Conservation (phyloP, 441 rosid species). For the Croton setiger region DNA sequence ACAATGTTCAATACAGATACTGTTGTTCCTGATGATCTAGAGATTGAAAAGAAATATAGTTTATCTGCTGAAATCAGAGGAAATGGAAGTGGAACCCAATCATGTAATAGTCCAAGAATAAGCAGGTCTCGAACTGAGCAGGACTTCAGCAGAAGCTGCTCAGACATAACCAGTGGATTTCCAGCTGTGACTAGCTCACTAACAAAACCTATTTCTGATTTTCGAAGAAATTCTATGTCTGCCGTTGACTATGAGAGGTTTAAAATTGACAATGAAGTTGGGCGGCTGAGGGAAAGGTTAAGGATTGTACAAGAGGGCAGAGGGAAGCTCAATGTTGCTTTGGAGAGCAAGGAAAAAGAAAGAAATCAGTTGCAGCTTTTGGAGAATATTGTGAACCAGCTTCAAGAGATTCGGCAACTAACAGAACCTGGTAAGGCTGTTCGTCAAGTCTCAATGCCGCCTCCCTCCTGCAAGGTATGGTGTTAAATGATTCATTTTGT, state of each 20-base stretch:
- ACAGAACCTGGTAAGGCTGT: conserved; percentile 34
- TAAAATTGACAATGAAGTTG: conserved; percentile 74
- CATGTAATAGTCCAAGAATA: conserved; percentile 23
- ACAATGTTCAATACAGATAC: conserved; percentile 22
- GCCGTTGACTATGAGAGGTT: conserved; percentile 62
- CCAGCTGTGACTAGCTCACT: conserved; percentile 31
- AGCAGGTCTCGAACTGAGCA: conserved; percentile 20
- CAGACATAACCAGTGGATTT: conserved; percentile 37
- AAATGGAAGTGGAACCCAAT: conserved; percentile 25
- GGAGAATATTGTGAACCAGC: conserved; percentile 39
- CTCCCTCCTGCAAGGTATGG: conserved; percentile 50
- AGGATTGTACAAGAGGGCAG: conserved; percentile 60
- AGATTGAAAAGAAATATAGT: conserved; percentile 33
- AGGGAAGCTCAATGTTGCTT: conserved; percentile 46
- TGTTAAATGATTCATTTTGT: conserved; percentile 5
- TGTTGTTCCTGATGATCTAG: conserved; percentile 43
- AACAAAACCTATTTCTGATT: conserved; percentile 28
- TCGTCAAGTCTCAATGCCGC: conserved; percentile 49
- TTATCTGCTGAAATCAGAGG: conserved; percentile 21
- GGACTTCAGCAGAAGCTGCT: conserved; percentile 44
- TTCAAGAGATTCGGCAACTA: conserved; percentile 36
- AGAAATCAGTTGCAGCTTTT: conserved; percentile 37
- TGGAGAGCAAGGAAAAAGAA: conserved; percentile 31
- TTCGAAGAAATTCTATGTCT: conserved; percentile 75
- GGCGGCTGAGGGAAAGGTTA: conserved; percentile 63